Conservation (phyloP, 208 protist species). For the Strigomonas culicis region DNA sequence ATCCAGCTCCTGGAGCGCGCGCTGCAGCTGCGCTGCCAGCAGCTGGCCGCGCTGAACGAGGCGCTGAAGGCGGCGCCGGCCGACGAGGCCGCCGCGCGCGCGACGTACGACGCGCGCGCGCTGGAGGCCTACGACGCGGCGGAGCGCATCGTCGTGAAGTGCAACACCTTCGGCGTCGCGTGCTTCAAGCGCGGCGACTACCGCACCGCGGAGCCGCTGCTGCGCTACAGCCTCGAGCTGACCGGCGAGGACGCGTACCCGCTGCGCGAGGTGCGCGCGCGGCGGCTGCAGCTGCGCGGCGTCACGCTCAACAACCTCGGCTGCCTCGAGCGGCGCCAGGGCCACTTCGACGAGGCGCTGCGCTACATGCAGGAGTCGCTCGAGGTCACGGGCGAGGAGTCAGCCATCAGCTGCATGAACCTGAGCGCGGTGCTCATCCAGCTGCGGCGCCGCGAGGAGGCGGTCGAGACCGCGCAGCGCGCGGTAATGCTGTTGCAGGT, state of each 20-base stretch:
- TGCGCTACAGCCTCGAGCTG: slow-evolving; percentile 68
- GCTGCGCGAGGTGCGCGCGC: slow-evolving; percentile 48
- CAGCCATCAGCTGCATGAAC: slow-evolving; percentile 87
- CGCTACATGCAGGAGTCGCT: slow-evolving; percentile 75
- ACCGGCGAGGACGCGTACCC: slow-evolving; percentile 63
- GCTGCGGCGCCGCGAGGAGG: slow-evolving; percentile 73
- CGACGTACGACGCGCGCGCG: slow-evolving; percentile 22
- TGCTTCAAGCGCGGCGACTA: slow-evolving; percentile 82
- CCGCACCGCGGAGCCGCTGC: slow-evolving; percentile 36
- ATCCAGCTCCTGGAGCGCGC: slow-evolving; percentile 79
- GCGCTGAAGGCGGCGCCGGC: slow-evolving; percentile 1
- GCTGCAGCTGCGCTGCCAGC: slow-evolving; percentile 62
- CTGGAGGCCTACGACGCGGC: slow-evolving; percentile 58
- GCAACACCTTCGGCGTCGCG: slow-evolving; percentile 63
- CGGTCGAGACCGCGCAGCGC: slow-evolving; percentile 56
- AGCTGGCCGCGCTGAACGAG: slow-evolving; percentile 24
- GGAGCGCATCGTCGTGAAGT: slow-evolving; percentile 72
- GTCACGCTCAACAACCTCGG: slow-evolving; percentile 90
- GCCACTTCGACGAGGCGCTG: slow-evolving; percentile 70
- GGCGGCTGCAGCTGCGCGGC: slow-evolving; percentile 68
- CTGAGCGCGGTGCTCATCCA: slow-evolving; percentile 86
- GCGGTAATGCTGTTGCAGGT: slow-evolving; percentile 63
- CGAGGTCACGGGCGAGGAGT: slow-evolving; percentile 66
- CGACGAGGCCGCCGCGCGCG: slow-evolving; percentile 9
- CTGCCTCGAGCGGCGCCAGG: slow-evolving; percentile 85